These are phyloP conservation scores for Penicillium manginii DNA, from an alignment of 495 filamentous ascomycete genomes.

Conservation along the genomic window DNA sequence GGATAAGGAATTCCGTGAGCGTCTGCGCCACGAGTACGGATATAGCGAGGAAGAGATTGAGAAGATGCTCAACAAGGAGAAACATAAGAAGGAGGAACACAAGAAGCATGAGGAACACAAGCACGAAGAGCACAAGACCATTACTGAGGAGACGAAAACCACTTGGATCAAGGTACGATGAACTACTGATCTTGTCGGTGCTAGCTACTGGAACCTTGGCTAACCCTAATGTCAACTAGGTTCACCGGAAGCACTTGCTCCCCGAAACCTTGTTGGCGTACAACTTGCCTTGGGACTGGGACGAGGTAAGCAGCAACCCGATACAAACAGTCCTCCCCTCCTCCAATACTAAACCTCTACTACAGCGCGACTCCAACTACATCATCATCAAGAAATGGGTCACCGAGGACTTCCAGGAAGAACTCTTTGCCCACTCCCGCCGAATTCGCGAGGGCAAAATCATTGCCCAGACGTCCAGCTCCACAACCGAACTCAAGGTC, in stretches of 20 bases:
- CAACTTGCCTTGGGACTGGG: constrained; percentile 55
- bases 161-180: constrained; percentile 55
- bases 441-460: constrained; percentile 59
- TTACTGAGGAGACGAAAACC: constrained; percentile 50
- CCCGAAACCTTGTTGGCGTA: constrained; percentile 53
- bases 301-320: constrained; percentile 40
- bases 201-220: neutral
- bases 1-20: constrained; percentile 53
- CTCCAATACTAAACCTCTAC: constrained; percentile 4
- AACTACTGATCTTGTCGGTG: neutral
- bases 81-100: constrained; percentile 51
- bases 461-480: constrained; percentile 46
- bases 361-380: constrained; percentile 64
- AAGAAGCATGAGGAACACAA: constrained; percentile 54
- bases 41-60: constrained; percentile 55
- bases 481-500: constrained; percentile 52
- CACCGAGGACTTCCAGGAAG: constrained; percentile 69
- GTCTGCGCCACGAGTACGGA: constrained; percentile 42
- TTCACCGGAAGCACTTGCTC: constrained; percentile 53
- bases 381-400: constrained; percentile 80
- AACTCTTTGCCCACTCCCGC: constrained; percentile 73
- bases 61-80: constrained; percentile 58
- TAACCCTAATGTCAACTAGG: constrained; percentile 33
- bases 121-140: constrained; percentile 42
- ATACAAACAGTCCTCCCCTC: neutral